These are phyloP conservation scores for Solanum hybrid DNA, from an alignment of 305 asterid species.

Conservation along the genomic window DNA sequence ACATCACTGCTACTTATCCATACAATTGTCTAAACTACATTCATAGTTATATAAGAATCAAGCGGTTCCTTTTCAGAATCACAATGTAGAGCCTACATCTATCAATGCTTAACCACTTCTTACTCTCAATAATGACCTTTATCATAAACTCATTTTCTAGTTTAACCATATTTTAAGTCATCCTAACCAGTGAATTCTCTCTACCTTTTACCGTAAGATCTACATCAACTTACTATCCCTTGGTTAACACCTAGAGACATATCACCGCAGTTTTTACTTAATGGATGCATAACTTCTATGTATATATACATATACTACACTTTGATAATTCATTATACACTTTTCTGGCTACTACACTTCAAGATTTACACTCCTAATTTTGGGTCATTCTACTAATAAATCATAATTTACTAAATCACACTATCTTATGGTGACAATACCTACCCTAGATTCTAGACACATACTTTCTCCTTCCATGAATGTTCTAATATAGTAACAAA, in stretches of 20 bases:
- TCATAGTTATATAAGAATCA: background rate
- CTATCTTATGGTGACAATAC: background rate
- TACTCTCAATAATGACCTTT: background rate
- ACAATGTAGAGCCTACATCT: background rate
- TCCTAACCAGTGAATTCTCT: background rate
- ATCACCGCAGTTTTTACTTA: background rate
- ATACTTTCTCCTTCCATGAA: background rate
- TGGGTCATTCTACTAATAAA: background rate
- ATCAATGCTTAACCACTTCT: background rate
- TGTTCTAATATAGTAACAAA: background rate
- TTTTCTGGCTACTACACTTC: background rate
- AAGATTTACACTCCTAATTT: background rate
- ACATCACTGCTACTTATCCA: background rate
- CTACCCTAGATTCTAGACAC: background rate
- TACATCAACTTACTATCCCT: background rate
- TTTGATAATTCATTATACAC: too few species aligned
- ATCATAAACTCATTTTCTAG: background rate
- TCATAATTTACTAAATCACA: background rate
- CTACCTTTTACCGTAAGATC: background rate
- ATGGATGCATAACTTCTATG: background rate
- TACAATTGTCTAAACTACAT: background rate
- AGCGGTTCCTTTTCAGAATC: background rate
- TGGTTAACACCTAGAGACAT: background rate
- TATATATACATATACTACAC: too few species aligned
- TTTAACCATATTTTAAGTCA: background rate